These are phyloP conservation scores for Amanita phalloides DNA, from an alignment of 768 basidiomycete genomes.

Conservation along the genomic window DNA sequence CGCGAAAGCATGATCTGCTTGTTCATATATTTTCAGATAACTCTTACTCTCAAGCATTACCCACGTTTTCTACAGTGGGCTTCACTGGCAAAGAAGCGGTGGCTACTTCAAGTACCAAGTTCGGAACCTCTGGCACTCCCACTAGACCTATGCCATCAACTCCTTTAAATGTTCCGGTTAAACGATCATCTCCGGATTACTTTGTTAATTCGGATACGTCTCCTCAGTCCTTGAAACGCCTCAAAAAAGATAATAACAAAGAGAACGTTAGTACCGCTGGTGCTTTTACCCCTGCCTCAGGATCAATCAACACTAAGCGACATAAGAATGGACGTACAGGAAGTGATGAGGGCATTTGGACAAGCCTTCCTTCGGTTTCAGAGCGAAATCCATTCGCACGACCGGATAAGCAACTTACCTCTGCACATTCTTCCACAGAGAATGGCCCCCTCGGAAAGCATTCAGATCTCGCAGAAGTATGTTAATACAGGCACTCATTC, in stretches of 20 bases:
- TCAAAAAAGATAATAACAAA: constrained; percentile 9
- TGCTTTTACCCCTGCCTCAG: background rate
- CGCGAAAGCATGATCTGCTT: background rate
- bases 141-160: constrained; percentile 2
- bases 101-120: background rate
- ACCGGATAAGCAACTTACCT: constrained; percentile 15
- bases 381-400: constrained; percentile 17
- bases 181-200: constrained; percentile 11
- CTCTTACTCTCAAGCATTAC: background rate
- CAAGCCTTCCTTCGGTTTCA: background rate
- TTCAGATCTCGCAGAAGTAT: background rate
- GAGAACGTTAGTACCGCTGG: constrained; percentile 2
- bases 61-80: background rate
- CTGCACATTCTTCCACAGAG: background rate
- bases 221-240: constrained; percentile 9
- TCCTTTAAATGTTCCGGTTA: background rate
- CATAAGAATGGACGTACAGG: background rate
- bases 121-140: background rate
- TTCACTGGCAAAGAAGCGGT: background rate
- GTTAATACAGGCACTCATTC: background rate
- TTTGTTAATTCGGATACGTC: constrained; percentile 9
- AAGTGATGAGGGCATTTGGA: background rate
- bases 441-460: background rate
- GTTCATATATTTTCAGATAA: background rate
- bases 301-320: background rate